Evolutionary conservation across 2,329 filamentous ascomycete species (phyloP).

Genomic region (Curvularia verruculosa): DNA sequence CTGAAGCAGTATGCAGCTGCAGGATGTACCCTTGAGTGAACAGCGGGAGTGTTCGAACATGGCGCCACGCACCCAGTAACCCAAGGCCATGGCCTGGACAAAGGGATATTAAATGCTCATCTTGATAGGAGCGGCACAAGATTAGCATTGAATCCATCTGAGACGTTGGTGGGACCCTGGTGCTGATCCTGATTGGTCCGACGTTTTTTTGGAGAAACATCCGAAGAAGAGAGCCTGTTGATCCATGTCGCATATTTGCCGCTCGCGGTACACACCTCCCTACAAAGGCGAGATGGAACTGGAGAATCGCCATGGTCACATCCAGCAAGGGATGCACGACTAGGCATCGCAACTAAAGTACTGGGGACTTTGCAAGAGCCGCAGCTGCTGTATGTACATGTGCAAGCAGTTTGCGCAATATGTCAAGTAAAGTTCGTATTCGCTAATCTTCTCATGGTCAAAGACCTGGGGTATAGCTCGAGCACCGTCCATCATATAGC

Average conservation of each 20-base stretch:
- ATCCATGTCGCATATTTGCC: constrained; percentile 7
- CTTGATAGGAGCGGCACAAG: constrained; percentile 11
- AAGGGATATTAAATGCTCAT: constrained; percentile 14
- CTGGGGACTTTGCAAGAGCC: background rate
- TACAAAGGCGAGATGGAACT: background rate
- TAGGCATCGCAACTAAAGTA: too few species aligned
- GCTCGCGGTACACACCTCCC: background rate
- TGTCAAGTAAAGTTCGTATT: constrained; percentile 9
- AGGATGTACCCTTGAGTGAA: background rate
- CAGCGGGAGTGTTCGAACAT: constrained; percentile 8
- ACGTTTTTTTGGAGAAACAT: constrained; percentile 5
- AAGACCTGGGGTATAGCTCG: constrained; percentile 13
- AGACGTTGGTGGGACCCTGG: constrained; percentile 8
- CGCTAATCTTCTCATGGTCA: constrained; percentile 8
- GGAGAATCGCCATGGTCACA: constrained; percentile 1
- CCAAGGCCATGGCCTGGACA: constrained; percentile 5
- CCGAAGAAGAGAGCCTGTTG: constrained; percentile 10
- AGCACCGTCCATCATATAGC: constrained; percentile 5
- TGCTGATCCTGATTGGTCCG: constrained; percentile 4
- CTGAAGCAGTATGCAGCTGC: background rate
- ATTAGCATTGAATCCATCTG: constrained; percentile 8
- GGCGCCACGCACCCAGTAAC: constrained; percentile 1
- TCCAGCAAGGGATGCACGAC: background rate
- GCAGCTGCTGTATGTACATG: background rate
- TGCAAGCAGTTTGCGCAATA: background rate